Evolutionary conservation across 139 green algal species (phyloP).

Genomic region (Chlorella sp.): DNA sequence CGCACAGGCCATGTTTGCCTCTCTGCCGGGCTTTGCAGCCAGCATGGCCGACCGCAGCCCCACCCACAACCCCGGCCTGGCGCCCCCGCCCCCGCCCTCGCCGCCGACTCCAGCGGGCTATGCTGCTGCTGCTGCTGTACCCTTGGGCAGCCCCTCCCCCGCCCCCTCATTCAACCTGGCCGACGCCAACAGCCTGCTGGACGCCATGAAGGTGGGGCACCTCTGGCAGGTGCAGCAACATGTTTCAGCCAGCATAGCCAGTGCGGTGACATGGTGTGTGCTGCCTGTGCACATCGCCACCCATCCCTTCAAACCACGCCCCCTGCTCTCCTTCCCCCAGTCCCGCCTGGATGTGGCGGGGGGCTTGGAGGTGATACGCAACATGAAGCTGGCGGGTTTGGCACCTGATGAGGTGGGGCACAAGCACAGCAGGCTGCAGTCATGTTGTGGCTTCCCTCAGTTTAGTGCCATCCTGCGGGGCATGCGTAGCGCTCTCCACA

Average conservation of each 20-base stretch:
- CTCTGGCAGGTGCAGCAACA: too few relatives aligned
- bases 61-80: background rate
- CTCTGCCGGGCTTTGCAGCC: background rate
- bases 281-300: too few relatives aligned
- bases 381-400: slow-evolving; percentile 43
- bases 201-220: background rate
- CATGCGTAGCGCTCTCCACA: too few relatives aligned
- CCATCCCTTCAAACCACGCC: background rate
- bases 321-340: background rate
- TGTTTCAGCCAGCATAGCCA: too few relatives aligned
- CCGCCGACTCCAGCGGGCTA: too few relatives aligned
- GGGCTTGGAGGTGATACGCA: slow-evolving; percentile 6
- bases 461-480: too few relatives aligned
- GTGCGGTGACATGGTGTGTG: too few relatives aligned
- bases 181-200: slow-evolving; percentile 25
- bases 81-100: too few relatives aligned
- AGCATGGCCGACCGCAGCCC: background rate
- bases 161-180: background rate
- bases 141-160: background rate
- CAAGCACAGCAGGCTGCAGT: too few relatives aligned
- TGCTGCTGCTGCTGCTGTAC: too few relatives aligned
- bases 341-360: background rate
- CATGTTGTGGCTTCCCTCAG: too few relatives aligned
- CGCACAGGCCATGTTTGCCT: background rate
- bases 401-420: slow-evolving; percentile 8